Percentiles rank a stretch among this genome's conserved stretches.
phyloP scores from a whole-genome alignment of 441 rosid species.

The Brassica hybrid region DNA sequence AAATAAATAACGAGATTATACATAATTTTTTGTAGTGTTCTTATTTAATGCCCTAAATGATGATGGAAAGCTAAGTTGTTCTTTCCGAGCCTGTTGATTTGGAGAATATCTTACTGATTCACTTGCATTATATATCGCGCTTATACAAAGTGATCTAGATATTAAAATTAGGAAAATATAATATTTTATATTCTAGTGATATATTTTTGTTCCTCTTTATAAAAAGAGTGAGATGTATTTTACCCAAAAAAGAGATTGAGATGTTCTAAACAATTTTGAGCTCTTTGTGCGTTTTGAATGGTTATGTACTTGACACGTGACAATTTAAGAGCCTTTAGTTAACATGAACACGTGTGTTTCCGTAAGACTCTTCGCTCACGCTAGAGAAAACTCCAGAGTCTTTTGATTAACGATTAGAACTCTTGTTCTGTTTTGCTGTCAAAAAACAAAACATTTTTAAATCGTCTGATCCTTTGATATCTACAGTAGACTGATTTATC shows the following conservation, averaged over 20 bases:
- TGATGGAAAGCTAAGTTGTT: no score
- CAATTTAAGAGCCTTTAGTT: slow-evolving; percentile 14
- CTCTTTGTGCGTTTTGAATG: neutral
- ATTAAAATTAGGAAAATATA: no score
- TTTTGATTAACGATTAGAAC: neutral
- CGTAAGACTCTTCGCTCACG: slow-evolving; percentile 14
- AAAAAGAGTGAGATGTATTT: neutral
- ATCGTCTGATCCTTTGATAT: slow-evolving; percentile 4
- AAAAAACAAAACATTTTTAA: neutral
- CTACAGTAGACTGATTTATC: neutral
- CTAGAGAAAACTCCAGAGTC: slow-evolving; percentile 16
- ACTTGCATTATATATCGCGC: no score
- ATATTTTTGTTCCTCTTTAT: neutral
- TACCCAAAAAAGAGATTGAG: neutral
- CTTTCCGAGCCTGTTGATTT: no score
- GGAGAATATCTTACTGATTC: no score
- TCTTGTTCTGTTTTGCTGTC: neutral
- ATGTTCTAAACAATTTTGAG: neutral
- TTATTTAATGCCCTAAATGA: no score
- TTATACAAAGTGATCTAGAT: no score
- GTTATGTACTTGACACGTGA: slow-evolving; percentile 6
- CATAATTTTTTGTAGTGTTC: no score
- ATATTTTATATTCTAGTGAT: neutral
- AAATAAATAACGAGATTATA: no score
- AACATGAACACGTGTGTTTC: slow-evolving; percentile 13